phyloP scores from a whole-genome alignment of 78 protist species.

The Bodo saltans region DNA sequence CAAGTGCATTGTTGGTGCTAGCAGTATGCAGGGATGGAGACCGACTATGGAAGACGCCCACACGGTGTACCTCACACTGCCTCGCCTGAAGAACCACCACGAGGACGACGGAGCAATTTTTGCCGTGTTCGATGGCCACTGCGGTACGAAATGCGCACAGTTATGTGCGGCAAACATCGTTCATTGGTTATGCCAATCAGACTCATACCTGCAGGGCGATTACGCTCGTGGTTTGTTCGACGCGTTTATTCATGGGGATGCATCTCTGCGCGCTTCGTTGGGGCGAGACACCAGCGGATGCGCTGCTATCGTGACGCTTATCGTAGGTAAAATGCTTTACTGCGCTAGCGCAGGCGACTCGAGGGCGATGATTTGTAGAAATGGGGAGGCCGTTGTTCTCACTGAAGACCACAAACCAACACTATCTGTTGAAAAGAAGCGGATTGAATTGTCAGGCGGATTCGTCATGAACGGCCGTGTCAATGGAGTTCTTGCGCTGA shows the following conservation, averaged over 20 bases:
- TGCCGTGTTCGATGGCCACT: conserved; percentile 38
- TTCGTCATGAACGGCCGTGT: conserved; percentile 42
- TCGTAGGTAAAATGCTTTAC: background rate
- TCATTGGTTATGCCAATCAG: background rate
- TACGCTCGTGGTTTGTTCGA: background rate
- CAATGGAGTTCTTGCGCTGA: conserved; percentile 47
- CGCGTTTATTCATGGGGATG: background rate
- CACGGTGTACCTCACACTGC: background rate
- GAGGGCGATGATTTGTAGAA: conserved; percentile 11
- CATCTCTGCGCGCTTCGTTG: background rate
- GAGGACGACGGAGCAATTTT: background rate
- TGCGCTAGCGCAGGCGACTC: conserved; percentile 47
- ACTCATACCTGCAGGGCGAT: background rate
- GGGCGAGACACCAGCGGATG: background rate
- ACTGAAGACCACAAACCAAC: conserved; percentile 47
- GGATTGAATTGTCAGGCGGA: conserved; percentile 30
- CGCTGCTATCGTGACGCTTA: background rate
- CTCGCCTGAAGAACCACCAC: background rate
- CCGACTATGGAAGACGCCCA: conserved; percentile 47
- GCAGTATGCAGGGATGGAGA: conserved; percentile 40
- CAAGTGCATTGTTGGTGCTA: too few relatives aligned
- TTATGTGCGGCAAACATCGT: background rate
- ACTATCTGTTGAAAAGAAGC: background rate
- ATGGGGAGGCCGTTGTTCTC: conserved; percentile 21
- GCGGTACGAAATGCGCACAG: background rate